Conservation (phyloP, 2,329 filamentous ascomycete species). For the Alternaria novae-zelandiae region DNA sequence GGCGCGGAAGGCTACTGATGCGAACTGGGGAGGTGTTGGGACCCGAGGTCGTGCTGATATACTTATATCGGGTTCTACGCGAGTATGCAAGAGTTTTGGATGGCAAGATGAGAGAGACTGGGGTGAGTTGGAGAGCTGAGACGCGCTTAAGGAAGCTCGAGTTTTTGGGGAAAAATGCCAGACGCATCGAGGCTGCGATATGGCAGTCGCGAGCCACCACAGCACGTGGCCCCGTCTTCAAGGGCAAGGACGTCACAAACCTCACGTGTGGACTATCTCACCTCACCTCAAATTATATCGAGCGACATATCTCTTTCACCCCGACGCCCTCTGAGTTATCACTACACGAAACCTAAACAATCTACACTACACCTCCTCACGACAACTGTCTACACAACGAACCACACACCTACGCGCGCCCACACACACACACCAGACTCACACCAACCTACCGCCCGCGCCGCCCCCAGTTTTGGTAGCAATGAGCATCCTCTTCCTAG, state of each 20-base stretch:
- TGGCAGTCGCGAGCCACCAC: neutral
- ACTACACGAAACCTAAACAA: neutral
- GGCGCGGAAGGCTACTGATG: conserved; percentile 69
- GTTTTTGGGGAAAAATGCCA: neutral
- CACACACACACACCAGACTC: neutral
- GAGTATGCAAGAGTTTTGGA: conserved; percentile 50
- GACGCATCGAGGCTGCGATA: neutral
- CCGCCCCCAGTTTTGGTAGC: neutral
- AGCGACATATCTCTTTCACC: neutral
- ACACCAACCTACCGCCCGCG: neutral
- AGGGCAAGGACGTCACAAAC: neutral
- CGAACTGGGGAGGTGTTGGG: conserved; percentile 70
- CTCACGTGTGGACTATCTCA: neutral
- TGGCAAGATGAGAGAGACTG: neutral
- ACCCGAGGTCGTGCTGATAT: conserved; percentile 76
- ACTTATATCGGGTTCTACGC: conserved; percentile 57
- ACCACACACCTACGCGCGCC: neutral
- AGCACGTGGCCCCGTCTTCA: neutral
- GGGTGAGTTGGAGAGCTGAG: neutral
- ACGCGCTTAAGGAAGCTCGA: no score
- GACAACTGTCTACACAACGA: neutral
- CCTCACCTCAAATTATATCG: neutral
- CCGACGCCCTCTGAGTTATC: neutral
- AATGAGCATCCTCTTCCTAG: conserved; percentile 24
- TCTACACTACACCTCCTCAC: neutral